Evolutionary conservation across 1,139 yeast genomes (phyloP), one percentile per base, ranked within the genome.

Genomic region (Blastobotrys capitulatus): DNA sequence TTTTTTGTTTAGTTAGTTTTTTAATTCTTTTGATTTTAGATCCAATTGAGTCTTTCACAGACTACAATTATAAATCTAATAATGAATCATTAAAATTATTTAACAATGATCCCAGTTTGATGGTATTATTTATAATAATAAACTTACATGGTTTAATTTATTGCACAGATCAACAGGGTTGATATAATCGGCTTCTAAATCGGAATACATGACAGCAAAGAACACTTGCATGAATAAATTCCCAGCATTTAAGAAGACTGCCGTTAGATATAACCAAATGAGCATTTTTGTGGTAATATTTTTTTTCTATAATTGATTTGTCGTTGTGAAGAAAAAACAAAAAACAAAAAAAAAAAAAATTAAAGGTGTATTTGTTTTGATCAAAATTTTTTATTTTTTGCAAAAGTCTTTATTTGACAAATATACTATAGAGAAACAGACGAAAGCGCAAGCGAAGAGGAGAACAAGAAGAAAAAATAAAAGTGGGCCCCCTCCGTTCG

Each of bases 141-240:
- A 19, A 53, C 63, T 39, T 51, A 60, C 63, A 37, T 39, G 83
- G 49, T 88, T 88, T 63, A 87, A 79, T 66, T 84, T 86, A 71
- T 85, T 86, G 72, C 97, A 89, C 59, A 89, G 78, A 69, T 89
- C 96, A 65, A 88, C 86, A 46, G 97, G 97, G 68, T 89, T 89
- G 72, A 88, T 86, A 73, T 88, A 89, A 69, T 89, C 97, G 62
- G 78, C 76, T 85, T 69, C 97, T 65, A 89, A 79, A 69, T 89
- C 97, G 55, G 90, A 83, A 72, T 83, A 87, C 82, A 86, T 80
- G 64, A 87, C 87, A 40, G 95, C 85, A 74, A 87, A 86, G 69
- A 83, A 88, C 48, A 88, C 95, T 71, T 87, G 95, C 32, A 84
- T 75, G 64, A 89, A 88, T 70, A 88, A 76, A 76, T 85, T 86